phyloP scores from a whole-genome alignment of 768 basidiomycete genomes.

The Arthromyces matolae region DNA sequence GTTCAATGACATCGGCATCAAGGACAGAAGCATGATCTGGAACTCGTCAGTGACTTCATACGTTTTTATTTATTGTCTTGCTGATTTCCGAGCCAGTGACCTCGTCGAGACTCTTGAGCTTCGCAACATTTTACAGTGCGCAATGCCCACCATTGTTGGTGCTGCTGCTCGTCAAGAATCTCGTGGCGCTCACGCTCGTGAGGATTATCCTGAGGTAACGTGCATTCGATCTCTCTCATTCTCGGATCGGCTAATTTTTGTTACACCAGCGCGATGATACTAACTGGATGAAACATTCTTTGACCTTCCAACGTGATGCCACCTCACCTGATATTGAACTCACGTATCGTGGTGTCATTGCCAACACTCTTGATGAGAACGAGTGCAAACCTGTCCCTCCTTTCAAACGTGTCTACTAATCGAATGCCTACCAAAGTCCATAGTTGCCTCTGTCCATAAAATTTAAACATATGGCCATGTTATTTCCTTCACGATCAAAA shows the following conservation, averaged over 20 bases:
- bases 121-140: conserved; percentile 92
- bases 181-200: conserved; percentile 97
- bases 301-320: conserved; percentile 86
- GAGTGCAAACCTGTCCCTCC: conserved; percentile 98
- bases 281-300: conserved; percentile 92
- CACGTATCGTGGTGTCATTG: conserved; percentile 85
- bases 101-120: conserved; percentile 96
- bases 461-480: too few relatives aligned
- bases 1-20: conserved; percentile 89
- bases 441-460: too few relatives aligned
- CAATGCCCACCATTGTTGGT: conserved; percentile 91
- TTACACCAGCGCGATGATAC: conserved; percentile 96
- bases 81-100: conserved; percentile 52
- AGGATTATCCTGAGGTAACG: conserved; percentile 88
- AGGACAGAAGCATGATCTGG: conserved; percentile 99
- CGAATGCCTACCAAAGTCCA: too few relatives aligned
- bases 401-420: conserved; percentile 96
- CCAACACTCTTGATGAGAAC: conserved; percentile 84
- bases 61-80: conserved; percentile 1
- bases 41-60: conserved; percentile 68
- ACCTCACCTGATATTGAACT: conserved; percentile 80
- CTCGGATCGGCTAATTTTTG: too few relatives aligned
- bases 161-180: conserved; percentile 95
- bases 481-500: conserved; percentile 9
- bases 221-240: background rate